These are phyloP conservation scores for Chaetomiaceae sp. DNA, from an alignment of 2,329 filamentous ascomycete genomes.

Conservation along the genomic window DNA sequence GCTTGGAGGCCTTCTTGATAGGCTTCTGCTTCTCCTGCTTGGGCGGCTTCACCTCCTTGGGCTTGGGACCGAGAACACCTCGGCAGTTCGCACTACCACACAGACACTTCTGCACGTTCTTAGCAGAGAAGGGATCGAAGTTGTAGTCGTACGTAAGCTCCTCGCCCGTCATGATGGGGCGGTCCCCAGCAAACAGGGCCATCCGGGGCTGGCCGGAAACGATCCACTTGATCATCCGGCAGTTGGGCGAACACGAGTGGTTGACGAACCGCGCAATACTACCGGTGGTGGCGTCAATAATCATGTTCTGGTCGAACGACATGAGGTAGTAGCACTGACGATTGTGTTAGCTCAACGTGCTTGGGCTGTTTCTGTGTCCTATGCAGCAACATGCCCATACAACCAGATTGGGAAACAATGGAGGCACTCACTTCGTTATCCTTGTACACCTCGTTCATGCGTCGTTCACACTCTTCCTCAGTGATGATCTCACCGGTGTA, in stretches of 20 bases:
- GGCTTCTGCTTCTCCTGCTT: slow-evolving; percentile 40
- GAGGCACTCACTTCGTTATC: slow-evolving; percentile 68
- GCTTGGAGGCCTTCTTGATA: slow-evolving; percentile 29
- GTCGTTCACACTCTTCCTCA: slow-evolving; percentile 82
- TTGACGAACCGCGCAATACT: slow-evolving; percentile 98
- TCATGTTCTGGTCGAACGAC: slow-evolving; percentile 98
- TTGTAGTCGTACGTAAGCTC: slow-evolving; percentile 93
- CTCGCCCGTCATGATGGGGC: slow-evolving; percentile 86
- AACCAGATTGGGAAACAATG: too few relatives aligned
- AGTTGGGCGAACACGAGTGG: slow-evolving; percentile 94
- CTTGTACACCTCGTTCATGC: slow-evolving; percentile 92
- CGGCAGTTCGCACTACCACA: slow-evolving; percentile 59
- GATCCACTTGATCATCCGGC: slow-evolving; percentile 96
- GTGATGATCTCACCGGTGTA: slow-evolving; percentile 98
- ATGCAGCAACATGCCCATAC: too few relatives aligned
- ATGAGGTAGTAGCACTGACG: slow-evolving; percentile 91
- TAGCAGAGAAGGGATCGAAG: slow-evolving; percentile 62
- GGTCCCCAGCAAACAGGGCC: slow-evolving; percentile 89
- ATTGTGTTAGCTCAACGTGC: not conserved
- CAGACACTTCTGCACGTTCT: slow-evolving; percentile 61
- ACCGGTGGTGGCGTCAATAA: slow-evolving; percentile 93
- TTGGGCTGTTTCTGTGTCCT: too few relatives aligned
- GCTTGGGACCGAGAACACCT: slow-evolving; percentile 56
- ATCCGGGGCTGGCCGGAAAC: slow-evolving; percentile 90
- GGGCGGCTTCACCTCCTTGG: slow-evolving; percentile 47